phyloP scores from a whole-genome alignment of 2,329 filamentous ascomycete species.

The Chrysoporthe cubensis region DNA sequence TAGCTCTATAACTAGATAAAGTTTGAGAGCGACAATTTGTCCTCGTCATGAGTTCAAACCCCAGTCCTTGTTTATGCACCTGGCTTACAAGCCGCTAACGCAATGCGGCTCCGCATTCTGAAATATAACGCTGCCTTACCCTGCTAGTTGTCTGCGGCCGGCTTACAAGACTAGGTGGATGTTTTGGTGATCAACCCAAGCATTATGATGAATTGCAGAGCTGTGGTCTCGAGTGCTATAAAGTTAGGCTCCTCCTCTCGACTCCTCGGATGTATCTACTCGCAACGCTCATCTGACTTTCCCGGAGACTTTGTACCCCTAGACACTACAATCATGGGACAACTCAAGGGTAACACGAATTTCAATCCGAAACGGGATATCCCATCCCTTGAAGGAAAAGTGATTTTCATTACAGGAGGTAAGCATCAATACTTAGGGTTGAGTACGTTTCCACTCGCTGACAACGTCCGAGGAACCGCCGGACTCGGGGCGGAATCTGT shows the following conservation, averaged over 20 bases:
- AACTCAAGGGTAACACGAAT: slow-evolving; percentile 1
- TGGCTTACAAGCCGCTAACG: slow-evolving; percentile 14
- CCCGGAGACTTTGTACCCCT: background rate
- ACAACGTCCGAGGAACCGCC: slow-evolving; percentile 9
- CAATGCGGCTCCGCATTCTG: background rate
- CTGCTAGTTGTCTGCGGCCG: background rate
- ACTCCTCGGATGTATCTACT: background rate
- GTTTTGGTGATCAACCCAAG: background rate
- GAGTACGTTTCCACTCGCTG: background rate
- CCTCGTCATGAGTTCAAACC: background rate
- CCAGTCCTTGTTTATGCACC: slow-evolving; percentile 2
- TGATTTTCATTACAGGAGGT: slow-evolving; percentile 21
- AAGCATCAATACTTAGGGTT: background rate
- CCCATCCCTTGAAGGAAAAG: slow-evolving; percentile 8
- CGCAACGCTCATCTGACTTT: background rate
- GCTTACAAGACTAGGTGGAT: slow-evolving; percentile 8
- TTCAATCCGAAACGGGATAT: slow-evolving; percentile 31
- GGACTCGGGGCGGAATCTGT: slow-evolving; percentile 11
- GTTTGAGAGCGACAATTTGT: too few relatives aligned
- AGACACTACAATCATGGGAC: background rate
- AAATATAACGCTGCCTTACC: too few relatives aligned
- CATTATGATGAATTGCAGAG: too few relatives aligned
- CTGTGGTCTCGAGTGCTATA: background rate
- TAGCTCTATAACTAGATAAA: too few relatives aligned
- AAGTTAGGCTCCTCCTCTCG: background rate